These are phyloP conservation scores for Yueomyces sp. DNA, from an alignment of 805 yeast genomes.

Conservation along the genomic window DNA sequence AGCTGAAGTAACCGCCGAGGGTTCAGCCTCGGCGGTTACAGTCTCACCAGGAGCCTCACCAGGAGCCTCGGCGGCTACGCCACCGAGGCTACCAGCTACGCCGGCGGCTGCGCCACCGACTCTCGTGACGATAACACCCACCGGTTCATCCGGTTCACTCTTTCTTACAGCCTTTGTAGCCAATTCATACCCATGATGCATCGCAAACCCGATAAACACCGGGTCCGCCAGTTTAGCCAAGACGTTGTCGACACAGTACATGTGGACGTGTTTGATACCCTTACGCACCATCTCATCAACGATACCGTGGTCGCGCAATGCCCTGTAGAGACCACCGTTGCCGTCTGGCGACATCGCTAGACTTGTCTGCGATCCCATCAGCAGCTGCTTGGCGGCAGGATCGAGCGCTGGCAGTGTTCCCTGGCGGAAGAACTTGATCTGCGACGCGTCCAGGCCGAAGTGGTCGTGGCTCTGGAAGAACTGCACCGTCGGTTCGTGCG, in stretches of 20 bases:
- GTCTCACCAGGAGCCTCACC: too few species aligned
- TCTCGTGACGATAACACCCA: slow-evolving; percentile 79
- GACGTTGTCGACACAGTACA: slow-evolving; percentile 94
- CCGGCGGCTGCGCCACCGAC: slow-evolving; percentile 35
- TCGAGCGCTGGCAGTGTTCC: slow-evolving; percentile 89
- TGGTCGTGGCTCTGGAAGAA: slow-evolving; percentile 49
- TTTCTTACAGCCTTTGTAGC: slow-evolving; percentile 95
- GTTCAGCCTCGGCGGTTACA: too few species aligned
- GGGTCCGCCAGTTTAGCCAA: slow-evolving; percentile 93
- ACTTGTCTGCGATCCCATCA: slow-evolving; percentile 40
- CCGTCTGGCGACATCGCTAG: slow-evolving; percentile 92
- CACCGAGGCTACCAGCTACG: too few species aligned
- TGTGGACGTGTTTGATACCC: slow-evolving; percentile 80
- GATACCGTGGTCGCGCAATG: slow-evolving; percentile 50
- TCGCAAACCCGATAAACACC: slow-evolving; percentile 67
- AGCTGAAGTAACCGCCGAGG: too few species aligned
- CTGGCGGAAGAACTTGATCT: slow-evolving; percentile 78
- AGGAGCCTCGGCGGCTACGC: too few species aligned
- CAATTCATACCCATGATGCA: slow-evolving; percentile 48
- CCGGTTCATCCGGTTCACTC: slow-evolving; percentile 74
- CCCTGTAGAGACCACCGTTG: slow-evolving; percentile 91
- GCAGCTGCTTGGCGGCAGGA: slow-evolving; percentile 52
- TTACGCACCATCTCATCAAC: slow-evolving; percentile 52
- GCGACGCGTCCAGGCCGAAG: slow-evolving; percentile 54
- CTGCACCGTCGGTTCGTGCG: slow-evolving; percentile 57